Conservation (phyloP, 371 early-diverging fungal genomes). For the Mucor mucedo region DNA sequence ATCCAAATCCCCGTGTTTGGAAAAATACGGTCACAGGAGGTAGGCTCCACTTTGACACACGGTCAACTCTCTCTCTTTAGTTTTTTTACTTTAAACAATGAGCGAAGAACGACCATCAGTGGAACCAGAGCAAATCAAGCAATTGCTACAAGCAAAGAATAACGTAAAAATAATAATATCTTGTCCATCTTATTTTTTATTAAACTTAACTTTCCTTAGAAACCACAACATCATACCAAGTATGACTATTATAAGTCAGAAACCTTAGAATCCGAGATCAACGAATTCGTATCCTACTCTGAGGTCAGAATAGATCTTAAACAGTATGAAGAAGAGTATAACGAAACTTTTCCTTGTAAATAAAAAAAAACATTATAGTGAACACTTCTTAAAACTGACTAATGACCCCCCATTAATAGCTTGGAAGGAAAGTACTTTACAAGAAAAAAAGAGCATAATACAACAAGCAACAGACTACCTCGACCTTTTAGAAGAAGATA, state of each 20-base stretch:
- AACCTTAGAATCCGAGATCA: slow-evolving; percentile 58
- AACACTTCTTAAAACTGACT: no score
- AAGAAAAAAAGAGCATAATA: slow-evolving; percentile 41
- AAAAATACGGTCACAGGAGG: background rate
- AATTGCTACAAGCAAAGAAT: slow-evolving; percentile 1
- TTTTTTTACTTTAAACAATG: background rate
- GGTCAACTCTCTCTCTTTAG: no score
- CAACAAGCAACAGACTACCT: slow-evolving; percentile 57
- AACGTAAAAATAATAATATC: background rate
- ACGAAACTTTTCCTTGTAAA: slow-evolving; percentile 16
- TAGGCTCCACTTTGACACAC: background rate
- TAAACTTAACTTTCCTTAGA: background rate
- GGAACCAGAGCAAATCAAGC: slow-evolving; percentile 6
- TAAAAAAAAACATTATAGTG: background rate
- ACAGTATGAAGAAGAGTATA: slow-evolving; percentile 31
- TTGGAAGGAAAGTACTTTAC: slow-evolving; percentile 13
- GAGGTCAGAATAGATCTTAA: slow-evolving; percentile 42
- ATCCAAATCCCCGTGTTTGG: background rate
- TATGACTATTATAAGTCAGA: slow-evolving; percentile 68
- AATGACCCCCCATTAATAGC: slow-evolving; percentile 3
- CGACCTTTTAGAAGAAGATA: slow-evolving; percentile 51
- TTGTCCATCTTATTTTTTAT: background rate
- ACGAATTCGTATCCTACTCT: slow-evolving; percentile 73
- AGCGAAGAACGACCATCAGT: slow-evolving; percentile 6
- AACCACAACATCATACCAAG: slow-evolving; percentile 19